Conservation (phyloP, 352 stramenopile species). For the Globisporangium spinosum region DNA sequence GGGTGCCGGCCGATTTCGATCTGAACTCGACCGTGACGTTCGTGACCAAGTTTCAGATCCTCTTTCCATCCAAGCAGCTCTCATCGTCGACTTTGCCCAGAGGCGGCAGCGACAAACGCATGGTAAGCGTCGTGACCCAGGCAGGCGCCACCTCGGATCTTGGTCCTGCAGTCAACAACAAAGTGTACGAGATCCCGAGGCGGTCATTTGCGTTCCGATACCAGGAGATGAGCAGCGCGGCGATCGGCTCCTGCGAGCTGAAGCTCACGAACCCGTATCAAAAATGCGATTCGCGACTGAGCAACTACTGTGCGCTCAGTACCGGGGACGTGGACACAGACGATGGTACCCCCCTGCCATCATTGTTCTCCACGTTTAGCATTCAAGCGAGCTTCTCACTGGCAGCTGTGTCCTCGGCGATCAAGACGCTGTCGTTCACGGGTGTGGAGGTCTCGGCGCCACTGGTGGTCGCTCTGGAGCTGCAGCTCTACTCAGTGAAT, state of each 20-base stretch:
- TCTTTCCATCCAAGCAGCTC: background rate
- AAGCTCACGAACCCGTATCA: background rate
- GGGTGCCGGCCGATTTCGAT: background rate
- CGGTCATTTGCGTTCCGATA: background rate
- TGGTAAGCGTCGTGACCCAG: background rate
- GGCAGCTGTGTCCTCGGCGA: background rate
- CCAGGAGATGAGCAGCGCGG: background rate
- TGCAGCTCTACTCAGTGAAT: background rate
- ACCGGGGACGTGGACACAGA: background rate
- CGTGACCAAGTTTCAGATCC: constrained; percentile 4
- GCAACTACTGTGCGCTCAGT: background rate
- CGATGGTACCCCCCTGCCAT: background rate
- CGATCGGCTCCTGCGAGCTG: background rate
- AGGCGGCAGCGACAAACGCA: background rate
- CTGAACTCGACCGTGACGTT: background rate
- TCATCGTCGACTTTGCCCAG: background rate
- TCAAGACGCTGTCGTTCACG: constrained; percentile 1
- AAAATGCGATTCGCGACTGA: background rate
- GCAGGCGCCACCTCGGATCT: background rate
- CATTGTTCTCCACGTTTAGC: background rate
- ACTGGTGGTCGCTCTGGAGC: background rate
- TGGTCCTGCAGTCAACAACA: background rate
- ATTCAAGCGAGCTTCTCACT: constrained; percentile 1
- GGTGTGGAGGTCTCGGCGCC: background rate
- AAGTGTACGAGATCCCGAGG: constrained; percentile 6